Percentiles rank a stretch among this genome's conserved stretches.
Conservation (phyloP, 768 basidiomycete species). For the Rubroboletus satanas region DNA sequence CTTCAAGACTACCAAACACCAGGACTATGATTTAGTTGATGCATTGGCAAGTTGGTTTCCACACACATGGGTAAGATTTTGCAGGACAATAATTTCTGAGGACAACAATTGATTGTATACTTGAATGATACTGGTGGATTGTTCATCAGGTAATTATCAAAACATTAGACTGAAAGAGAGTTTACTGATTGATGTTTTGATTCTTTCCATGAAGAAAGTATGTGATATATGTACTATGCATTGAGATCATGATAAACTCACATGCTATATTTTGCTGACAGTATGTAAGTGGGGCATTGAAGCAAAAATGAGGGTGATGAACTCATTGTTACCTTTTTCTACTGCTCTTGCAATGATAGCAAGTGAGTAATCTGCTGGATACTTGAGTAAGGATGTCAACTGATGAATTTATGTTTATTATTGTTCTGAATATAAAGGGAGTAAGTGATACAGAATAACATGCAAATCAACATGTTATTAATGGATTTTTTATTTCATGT, state of each 20-base stretch:
- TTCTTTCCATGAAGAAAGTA: not conserved
- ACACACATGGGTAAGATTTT: not conserved
- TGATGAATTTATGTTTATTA: not conserved
- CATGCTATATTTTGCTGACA: not conserved
- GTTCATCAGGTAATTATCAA: not conserved
- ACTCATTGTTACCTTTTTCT: not conserved
- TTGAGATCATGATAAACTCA: not conserved
- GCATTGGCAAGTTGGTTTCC: not conserved
- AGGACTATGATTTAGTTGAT: not conserved
- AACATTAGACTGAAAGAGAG: not conserved
- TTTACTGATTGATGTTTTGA: not conserved
- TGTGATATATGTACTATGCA: not conserved
- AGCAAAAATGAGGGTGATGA: not conserved
- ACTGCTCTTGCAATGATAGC: not conserved
- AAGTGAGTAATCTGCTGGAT: not conserved
- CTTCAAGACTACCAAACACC: no score
- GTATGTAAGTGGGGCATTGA: not conserved
- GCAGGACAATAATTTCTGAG: no score
- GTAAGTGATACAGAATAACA: not conserved
- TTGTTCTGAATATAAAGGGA: not conserved
- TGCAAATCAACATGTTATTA: not conserved
- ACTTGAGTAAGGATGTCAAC: not conserved
- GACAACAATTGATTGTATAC: no score
- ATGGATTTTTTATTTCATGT: not conserved
- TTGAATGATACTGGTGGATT: not conserved